Conservation (phyloP, 306 rosid genomes). For the Lablab purpureus region DNA sequence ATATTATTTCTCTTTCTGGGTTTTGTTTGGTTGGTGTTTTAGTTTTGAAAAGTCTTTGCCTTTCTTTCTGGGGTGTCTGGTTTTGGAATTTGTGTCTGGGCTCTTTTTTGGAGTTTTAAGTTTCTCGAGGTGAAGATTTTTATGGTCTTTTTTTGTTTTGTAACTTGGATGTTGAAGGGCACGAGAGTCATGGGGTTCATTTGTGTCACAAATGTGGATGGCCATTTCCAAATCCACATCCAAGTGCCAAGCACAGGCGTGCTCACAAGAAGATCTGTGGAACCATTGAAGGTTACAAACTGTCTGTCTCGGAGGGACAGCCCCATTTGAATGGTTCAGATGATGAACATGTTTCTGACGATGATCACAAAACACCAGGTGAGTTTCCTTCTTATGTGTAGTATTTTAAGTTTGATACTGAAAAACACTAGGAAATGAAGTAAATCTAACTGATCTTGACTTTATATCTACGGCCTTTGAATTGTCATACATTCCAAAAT, state of each 20-base stretch:
- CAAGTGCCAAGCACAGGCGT: constrained; percentile 78
- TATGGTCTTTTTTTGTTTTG: neutral
- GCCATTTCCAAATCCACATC: constrained; percentile 82
- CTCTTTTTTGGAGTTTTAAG: constrained; percentile 19
- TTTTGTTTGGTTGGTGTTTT: constrained; percentile 30
- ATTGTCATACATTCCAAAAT: constrained; percentile 16
- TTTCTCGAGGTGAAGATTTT: constrained; percentile 2
- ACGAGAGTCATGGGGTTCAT: constrained; percentile 63
- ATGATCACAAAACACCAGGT: constrained; percentile 63
- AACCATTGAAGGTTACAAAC: constrained; percentile 69
- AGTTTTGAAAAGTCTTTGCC: constrained; percentile 36
- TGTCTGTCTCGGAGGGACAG: constrained; percentile 48
- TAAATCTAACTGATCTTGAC: constrained; percentile 10
- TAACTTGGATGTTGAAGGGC: constrained; percentile 47
- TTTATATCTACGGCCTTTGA: neutral
- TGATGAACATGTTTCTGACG: constrained; percentile 72
- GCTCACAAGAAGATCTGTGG: constrained; percentile 94
- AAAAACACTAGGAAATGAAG: constrained; percentile 5
- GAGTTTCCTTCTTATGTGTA: neutral
- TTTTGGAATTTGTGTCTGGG: constrained; percentile 28
- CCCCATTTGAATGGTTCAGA: constrained; percentile 59
- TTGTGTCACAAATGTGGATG: constrained; percentile 86
- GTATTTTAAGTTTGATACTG: neutral
- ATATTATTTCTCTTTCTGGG: constrained; percentile 31
- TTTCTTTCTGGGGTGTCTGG: constrained; percentile 34